phyloP scores from a whole-genome alignment of 306 rosid species.

The Vicia faba region DNA sequence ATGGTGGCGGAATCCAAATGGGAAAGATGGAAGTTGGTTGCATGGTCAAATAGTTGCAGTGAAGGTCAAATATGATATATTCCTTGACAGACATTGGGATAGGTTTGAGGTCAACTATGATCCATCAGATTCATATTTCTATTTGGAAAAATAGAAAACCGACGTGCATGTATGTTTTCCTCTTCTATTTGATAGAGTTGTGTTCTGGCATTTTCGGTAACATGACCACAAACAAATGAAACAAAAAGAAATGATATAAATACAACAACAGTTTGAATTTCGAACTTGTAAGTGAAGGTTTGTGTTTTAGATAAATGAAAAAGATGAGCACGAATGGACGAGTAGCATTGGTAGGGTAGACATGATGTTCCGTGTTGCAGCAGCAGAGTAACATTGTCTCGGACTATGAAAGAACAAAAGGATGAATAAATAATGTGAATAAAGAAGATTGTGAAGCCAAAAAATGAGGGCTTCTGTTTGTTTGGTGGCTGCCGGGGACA shows the following conservation, averaged over 20 bases:
- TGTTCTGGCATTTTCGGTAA: slow-evolving; percentile 17
- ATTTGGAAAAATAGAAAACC: slow-evolving; percentile 17
- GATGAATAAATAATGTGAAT: slow-evolving; percentile 35
- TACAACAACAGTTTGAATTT: neutral
- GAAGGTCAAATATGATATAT: slow-evolving; percentile 58
- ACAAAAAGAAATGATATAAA: slow-evolving; percentile 7
- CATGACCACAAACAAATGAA: neutral
- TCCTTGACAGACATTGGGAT: slow-evolving; percentile 90
- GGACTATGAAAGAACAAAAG: slow-evolving; percentile 39
- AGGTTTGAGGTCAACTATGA: slow-evolving; percentile 58
- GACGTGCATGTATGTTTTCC: neutral
- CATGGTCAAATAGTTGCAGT: slow-evolving; percentile 53
- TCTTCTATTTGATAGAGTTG: neutral
- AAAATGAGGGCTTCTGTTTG: slow-evolving; percentile 48
- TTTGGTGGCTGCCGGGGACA: slow-evolving; percentile 68
- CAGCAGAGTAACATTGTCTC: slow-evolving; percentile 34
- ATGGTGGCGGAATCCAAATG: slow-evolving; percentile 74
- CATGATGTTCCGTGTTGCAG: slow-evolving; percentile 23
- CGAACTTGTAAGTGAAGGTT: neutral
- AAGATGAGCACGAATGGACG: slow-evolving; percentile 7
- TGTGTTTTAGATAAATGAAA: too few species aligned
- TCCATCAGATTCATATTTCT: slow-evolving; percentile 22
- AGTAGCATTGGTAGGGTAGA: slow-evolving; percentile 7
- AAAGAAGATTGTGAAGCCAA: slow-evolving; percentile 42
- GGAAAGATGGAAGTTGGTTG: slow-evolving; percentile 75